A percentile compares a stretch with the other conserved stretches of the same genome.
Evolutionary conservation across 345 rosid genomes (phyloP).

Genomic region (Dipteronia dyeriana): DNA sequence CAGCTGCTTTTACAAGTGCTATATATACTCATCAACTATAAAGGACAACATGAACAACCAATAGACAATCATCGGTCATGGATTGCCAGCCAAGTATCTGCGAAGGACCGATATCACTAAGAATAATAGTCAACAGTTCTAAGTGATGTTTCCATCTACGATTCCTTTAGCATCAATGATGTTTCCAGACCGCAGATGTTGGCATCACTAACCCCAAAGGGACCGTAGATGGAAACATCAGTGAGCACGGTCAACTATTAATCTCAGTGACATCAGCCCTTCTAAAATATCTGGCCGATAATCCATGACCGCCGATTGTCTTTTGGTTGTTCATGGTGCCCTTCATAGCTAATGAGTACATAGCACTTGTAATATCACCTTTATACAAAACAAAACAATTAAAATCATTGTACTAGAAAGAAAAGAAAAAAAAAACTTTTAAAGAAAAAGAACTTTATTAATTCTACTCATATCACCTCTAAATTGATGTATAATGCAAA

Average conservation of each 20-base stretch:
- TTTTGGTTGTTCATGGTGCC: neutral
- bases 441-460: neutral
- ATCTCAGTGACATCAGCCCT: neutral
- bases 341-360: neutral
- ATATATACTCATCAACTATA: neutral
- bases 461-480: constrained; percentile 12
- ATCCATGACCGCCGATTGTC: neutral
- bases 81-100: neutral
- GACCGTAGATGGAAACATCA: neutral
- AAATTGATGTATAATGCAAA: neutral
- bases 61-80: neutral
- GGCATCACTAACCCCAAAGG: no score
- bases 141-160: no score
- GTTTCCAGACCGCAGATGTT: no score
- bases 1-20: neutral
- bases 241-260: neutral
- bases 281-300: neutral
- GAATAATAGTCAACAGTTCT: neutral
- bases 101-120: neutral
- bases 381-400: neutral
- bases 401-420: neutral
- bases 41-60: neutral
- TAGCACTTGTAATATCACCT: neutral
- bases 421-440: no score
- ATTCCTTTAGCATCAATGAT: no score